phyloP scores from a whole-genome alignment of 495 filamentous ascomycete genomes.

The Aspergillus coremiiformis region DNA sequence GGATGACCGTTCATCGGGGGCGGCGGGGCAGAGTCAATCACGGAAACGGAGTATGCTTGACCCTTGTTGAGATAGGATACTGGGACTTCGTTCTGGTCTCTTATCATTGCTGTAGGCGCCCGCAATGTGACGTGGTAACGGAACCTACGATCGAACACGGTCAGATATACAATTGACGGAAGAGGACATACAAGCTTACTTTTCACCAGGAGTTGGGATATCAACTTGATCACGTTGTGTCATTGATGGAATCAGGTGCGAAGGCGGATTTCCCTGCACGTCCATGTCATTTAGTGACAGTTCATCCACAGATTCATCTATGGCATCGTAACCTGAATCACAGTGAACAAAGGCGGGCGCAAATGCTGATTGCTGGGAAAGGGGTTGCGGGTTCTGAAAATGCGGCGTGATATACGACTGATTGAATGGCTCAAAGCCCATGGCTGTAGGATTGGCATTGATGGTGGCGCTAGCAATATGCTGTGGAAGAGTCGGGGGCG shows the following conservation, averaged over 20 bases:
- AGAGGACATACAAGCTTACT: slow-evolving; percentile 35
- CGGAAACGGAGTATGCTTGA: slow-evolving; percentile 75
- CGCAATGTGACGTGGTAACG: slow-evolving; percentile 86
- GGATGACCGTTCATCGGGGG: slow-evolving; percentile 38
- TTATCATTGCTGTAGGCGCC: slow-evolving; percentile 95
- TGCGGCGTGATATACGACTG: slow-evolving; percentile 55
- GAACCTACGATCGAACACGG: slow-evolving; percentile 56
- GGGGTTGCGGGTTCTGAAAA: slow-evolving; percentile 69
- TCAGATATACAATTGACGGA: slow-evolving; percentile 7
- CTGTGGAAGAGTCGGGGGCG: slow-evolving; percentile 73
- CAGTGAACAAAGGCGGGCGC: slow-evolving; percentile 77
- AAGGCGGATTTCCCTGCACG: slow-evolving; percentile 30
- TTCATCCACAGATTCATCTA: slow-evolving; percentile 57
- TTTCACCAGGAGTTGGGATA: slow-evolving; percentile 36
- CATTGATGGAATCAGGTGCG: slow-evolving; percentile 22
- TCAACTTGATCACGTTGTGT: slow-evolving; percentile 19
- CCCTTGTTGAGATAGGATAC: slow-evolving; percentile 97
- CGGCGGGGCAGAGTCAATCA: slow-evolving; percentile 55
- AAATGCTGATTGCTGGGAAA: slow-evolving; percentile 58
- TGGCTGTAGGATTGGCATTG: slow-evolving; percentile 10
- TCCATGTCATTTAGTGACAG: slow-evolving; percentile 47
- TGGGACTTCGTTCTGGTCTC: slow-evolving; percentile 75
- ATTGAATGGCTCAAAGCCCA: slow-evolving; percentile 52
- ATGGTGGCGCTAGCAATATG: slow-evolving; percentile 46
- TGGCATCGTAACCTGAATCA: slow-evolving; percentile 67